Percentiles rank a stretch among this genome's conserved stretches.
These are phyloP conservation scores for Aspergillus intermedius DNA, from an alignment of 2,329 filamentous ascomycete genomes.

Conservation along the genomic window DNA sequence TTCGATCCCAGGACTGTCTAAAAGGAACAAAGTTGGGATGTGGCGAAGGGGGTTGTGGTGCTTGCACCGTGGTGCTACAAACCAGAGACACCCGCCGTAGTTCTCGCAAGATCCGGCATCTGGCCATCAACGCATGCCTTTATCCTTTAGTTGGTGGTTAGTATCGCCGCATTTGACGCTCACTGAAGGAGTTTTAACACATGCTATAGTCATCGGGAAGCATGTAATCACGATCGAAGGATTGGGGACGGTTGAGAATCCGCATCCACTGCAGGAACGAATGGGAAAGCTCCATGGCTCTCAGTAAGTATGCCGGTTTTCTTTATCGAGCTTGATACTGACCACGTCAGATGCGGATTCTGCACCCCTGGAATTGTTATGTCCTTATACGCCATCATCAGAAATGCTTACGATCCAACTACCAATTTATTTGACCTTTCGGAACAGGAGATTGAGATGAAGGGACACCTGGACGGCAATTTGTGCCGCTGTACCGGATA, in stretches of 20 bases:
- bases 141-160: too few species aligned
- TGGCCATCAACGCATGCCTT: not conserved
- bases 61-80: constrained; percentile 70
- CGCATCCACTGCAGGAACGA: constrained; percentile 77
- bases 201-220: constrained; percentile 64
- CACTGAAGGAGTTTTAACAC: not conserved
- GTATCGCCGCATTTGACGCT: not conserved
- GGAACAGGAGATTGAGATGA: constrained; percentile 64
- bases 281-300: constrained; percentile 81
- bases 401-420: constrained; percentile 63
- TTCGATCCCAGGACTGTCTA: constrained; percentile 60
- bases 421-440: constrained; percentile 14
- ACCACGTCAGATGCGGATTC: constrained; percentile 55
- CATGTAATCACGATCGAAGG: constrained; percentile 91
- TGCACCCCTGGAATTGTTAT: constrained; percentile 90
- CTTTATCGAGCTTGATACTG: too few species aligned
- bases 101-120: not conserved
- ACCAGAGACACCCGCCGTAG: not conserved
- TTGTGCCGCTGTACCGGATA: constrained; percentile 85
- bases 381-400: constrained; percentile 24
- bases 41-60: constrained; percentile 92
- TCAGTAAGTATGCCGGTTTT: constrained; percentile 39
- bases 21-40: constrained; percentile 92
- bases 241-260: constrained; percentile 70
- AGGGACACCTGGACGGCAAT: constrained; percentile 74